phyloP scores from a whole-genome alignment of 345 rosid species.

The Citrus sp. region DNA sequence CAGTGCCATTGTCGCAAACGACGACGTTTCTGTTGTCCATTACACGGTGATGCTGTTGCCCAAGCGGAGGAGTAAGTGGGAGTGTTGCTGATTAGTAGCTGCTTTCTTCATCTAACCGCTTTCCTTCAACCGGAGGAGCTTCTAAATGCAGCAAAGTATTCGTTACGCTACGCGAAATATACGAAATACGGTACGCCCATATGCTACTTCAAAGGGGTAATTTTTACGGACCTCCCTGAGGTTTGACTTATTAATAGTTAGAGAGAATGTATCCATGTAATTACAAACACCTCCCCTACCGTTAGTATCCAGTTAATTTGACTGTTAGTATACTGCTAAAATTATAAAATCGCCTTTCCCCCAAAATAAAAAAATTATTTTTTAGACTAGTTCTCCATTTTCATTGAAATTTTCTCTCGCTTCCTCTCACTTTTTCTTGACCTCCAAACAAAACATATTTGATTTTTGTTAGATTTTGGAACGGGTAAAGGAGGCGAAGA shows the following conservation, averaged over 20 bases:
- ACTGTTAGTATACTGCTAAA: too few relatives aligned
- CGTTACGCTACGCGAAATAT: not conserved
- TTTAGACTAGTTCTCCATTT: not conserved
- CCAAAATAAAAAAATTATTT: too few relatives aligned
- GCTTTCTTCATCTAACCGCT: not conserved
- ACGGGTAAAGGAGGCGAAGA: slow-evolving; percentile 61
- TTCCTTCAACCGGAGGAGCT: slow-evolving; percentile 7
- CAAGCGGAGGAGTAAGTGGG: not conserved
- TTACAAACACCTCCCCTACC: too few relatives aligned
- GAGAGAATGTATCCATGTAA: too few relatives aligned
- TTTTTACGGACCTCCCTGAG: too few relatives aligned
- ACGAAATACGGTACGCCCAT: not conserved
- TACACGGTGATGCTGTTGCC: not conserved
- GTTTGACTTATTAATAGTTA: fast-evolving
- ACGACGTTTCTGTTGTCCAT: slow-evolving; percentile 85
- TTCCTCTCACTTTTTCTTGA: not conserved
- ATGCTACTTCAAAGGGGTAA: not conserved
- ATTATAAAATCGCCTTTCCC: too few relatives aligned
- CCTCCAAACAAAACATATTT: not conserved
- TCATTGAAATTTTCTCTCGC: not conserved
- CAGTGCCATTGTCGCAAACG: slow-evolving; percentile 97
- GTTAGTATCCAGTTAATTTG: fast-evolving
- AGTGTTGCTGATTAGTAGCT: not conserved
- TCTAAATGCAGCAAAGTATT: slow-evolving; percentile 25
- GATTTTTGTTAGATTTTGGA: not conserved